Conservation (phyloP, 2,329 filamentous ascomycete species). For the Fusarium sp. region DNA sequence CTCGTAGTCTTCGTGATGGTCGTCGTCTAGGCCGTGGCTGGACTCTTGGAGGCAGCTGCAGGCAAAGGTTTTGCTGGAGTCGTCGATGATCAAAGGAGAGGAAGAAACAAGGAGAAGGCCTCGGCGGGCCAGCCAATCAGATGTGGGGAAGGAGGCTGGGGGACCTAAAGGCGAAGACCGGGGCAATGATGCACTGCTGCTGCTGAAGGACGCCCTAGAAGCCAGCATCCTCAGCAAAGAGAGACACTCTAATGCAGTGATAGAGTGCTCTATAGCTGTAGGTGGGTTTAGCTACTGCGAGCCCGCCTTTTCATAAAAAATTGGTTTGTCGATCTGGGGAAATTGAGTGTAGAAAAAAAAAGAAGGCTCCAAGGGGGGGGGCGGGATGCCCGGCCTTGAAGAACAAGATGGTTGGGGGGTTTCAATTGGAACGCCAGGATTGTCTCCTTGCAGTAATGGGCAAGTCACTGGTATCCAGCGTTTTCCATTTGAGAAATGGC, state of each 20-base stretch:
- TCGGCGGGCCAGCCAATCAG: not conserved
- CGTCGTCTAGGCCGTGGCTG: not conserved
- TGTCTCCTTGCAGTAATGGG: not conserved
- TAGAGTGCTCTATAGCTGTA: not conserved
- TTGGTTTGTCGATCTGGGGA: conserved; percentile 4
- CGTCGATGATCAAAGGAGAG: conserved; percentile 37
- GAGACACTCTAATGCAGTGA: not conserved
- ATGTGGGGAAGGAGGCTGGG: conserved; percentile 9
- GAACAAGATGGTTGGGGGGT: conserved; percentile 5
- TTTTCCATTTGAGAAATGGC: not conserved
- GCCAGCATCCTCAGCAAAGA: conserved; percentile 34
- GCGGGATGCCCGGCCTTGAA: not conserved
- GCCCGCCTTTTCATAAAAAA: conserved; percentile 10
- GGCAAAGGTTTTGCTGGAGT: conserved; percentile 36
- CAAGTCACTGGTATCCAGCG: not conserved
- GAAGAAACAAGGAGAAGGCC: conserved; percentile 31
- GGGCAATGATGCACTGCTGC: not conserved
- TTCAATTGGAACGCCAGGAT: not conserved
- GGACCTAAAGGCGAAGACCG: conserved; percentile 16
- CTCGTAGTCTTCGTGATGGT: not conserved
- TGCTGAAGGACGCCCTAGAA: conserved; percentile 30
- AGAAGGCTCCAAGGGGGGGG: not conserved
- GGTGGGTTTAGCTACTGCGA: conserved; percentile 7
- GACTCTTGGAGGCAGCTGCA: conserved; percentile 18
- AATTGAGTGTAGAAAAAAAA: not conserved